Evolutionary conservation across 2,329 filamentous ascomycete genomes (phyloP).

Genomic region (Bipolaris oryzae): DNA sequence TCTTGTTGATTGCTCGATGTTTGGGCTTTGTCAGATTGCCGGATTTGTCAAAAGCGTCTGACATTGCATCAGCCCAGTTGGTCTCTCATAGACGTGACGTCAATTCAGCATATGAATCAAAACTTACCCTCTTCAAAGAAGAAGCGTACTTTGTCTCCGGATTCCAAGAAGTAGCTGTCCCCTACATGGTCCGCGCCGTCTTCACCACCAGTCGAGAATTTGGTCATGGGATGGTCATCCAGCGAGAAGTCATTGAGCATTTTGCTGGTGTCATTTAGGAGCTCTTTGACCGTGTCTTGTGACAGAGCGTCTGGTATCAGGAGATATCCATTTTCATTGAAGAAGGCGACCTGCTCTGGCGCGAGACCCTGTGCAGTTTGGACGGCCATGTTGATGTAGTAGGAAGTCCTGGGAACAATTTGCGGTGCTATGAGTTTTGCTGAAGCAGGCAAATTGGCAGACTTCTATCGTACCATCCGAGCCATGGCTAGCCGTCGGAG

Average conservation of each 20-base stretch:
- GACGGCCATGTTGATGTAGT: constrained; percentile 21
- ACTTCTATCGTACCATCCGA: neutral
- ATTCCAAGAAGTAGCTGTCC: constrained; percentile 90
- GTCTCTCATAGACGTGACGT: neutral
- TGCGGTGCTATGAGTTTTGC: neutral
- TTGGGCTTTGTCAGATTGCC: constrained; percentile 78
- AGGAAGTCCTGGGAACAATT: neutral
- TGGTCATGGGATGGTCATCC: constrained; percentile 87
- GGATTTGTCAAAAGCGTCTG: constrained; percentile 74
- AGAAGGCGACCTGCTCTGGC: constrained; percentile 71
- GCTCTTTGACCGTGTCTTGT: constrained; percentile 66
- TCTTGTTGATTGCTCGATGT: constrained; percentile 78
- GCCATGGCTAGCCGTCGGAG: constrained; percentile 27
- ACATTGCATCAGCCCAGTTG: neutral
- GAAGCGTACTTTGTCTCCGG: constrained; percentile 90
- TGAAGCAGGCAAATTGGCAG: neutral
- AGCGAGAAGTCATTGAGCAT: constrained; percentile 79
- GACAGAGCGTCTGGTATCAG: constrained; percentile 79
- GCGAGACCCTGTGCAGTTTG: constrained; percentile 63
- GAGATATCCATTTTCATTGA: constrained; percentile 86
- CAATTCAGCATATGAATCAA: neutral
- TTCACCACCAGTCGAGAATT: constrained; percentile 84
- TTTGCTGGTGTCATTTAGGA: constrained; percentile 75
- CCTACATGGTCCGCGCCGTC: constrained; percentile 76
- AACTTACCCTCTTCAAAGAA: constrained; percentile 82